Percentiles rank a stretch among this genome's conserved stretches.
Evolutionary conservation across 2,329 filamentous ascomycete genomes (phyloP).

Genomic region (Chrysoporthe austroafricana): DNA sequence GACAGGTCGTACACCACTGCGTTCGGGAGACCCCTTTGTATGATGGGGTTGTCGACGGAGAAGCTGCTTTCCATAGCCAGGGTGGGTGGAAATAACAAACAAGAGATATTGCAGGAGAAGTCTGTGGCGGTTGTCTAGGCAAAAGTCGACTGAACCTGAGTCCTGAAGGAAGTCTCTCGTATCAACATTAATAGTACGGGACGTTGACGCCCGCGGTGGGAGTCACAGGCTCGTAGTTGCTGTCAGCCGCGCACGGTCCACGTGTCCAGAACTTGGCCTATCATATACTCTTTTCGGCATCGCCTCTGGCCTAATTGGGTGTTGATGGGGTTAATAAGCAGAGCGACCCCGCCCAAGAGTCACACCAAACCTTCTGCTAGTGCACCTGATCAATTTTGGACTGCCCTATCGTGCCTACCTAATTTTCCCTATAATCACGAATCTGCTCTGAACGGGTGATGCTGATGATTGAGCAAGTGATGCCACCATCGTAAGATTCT

Average conservation of each 20-base stretch:
- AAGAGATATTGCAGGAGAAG: neutral
- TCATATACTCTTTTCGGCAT: constrained; percentile 5
- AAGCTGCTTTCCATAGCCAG: constrained; percentile 8
- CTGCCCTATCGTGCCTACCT: neutral
- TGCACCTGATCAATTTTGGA: neutral
- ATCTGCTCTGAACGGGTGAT: neutral
- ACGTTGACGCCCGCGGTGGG: neutral
- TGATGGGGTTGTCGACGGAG: constrained; percentile 14
- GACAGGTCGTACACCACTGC: constrained; percentile 41
- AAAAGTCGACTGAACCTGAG: neutral
- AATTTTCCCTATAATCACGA: neutral
- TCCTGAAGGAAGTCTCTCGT: neutral
- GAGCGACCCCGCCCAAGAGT: neutral
- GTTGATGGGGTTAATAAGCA: neutral
- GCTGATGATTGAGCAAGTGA: neutral
- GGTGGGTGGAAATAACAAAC: too few species aligned
- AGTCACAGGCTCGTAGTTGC: neutral
- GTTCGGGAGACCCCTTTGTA: constrained; percentile 22
- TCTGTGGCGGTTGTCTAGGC: neutral
- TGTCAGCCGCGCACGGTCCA: constrained; percentile 1
- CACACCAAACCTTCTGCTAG: neutral
- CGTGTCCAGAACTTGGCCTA: neutral
- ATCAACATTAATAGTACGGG: neutral
- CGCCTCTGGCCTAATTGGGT: neutral
- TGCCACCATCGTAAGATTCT: too few species aligned